Evolutionary conservation across 202 grass and related monocot genomes (phyloP).

Genomic region (Carex arenaria): DNA sequence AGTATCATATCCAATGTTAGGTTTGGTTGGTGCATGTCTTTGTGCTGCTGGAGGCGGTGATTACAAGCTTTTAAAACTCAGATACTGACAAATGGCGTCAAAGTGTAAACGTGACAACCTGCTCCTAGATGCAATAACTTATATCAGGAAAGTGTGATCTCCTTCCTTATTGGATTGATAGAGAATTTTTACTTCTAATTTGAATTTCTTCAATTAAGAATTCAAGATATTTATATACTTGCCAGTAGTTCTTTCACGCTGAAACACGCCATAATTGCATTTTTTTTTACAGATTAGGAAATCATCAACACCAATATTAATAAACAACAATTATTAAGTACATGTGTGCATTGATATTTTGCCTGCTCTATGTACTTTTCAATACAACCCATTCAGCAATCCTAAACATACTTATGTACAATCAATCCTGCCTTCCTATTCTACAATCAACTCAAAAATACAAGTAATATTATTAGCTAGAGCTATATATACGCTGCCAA

Average conservation of each 20-base stretch:
- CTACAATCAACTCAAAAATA: neutral
- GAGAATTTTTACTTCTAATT: neutral
- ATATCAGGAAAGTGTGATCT: too few relatives aligned
- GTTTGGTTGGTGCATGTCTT: neutral
- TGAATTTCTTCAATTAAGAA: neutral
- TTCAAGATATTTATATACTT: neutral
- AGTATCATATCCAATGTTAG: conserved; percentile 22
- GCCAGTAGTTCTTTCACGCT: neutral
- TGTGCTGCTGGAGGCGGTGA: conserved; percentile 2
- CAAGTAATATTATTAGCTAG: neutral
- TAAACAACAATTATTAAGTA: neutral
- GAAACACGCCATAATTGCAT: neutral
- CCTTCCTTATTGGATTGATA: neutral
- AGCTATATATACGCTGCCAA: neutral
- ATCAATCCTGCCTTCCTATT: conserved; percentile 9
- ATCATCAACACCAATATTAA: too few relatives aligned
- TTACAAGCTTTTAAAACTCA: neutral
- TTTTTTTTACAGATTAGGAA: neutral
- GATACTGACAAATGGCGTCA: conserved; percentile 11
- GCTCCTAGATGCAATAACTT: conserved; percentile 2
- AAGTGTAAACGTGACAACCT: conserved; percentile 15
- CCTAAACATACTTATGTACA: conserved; percentile 2
- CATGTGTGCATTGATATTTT: neutral
- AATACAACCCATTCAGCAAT: neutral
- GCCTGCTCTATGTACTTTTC: neutral